Percentiles rank a stretch among this genome's conserved stretches.
Conservation (phyloP, 164 flowering plant species). For the Liriodendron chinense region DNA sequence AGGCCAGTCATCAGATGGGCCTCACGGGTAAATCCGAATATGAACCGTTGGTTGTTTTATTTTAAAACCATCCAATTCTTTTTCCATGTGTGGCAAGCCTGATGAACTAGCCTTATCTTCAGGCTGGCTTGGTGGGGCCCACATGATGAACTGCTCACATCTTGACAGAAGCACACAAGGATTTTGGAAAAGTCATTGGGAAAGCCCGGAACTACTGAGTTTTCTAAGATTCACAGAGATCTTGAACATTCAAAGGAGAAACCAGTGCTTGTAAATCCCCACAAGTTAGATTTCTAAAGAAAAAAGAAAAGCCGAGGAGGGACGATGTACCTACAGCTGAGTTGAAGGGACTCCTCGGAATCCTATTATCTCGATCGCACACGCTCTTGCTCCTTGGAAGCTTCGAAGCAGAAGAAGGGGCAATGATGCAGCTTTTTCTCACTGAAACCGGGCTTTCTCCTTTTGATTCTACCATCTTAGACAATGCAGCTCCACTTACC, state of each 20-base stretch:
- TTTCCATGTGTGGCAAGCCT: too few relatives aligned
- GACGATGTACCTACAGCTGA: conserved; percentile 84
- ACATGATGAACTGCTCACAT: too few relatives aligned
- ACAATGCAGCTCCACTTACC: conserved; percentile 45
- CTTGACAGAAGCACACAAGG: too few relatives aligned
- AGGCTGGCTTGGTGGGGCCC: too few relatives aligned
- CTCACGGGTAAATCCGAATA: too few relatives aligned
- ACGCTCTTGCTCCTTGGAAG: conserved; percentile 83
- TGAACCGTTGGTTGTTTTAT: too few relatives aligned
- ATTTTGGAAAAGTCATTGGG: too few relatives aligned
- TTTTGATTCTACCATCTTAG: conserved; percentile 50
- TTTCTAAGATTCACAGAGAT: not conserved
- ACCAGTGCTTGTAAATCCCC: not conserved
- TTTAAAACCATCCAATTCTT: too few relatives aligned
- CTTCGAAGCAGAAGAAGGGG: conserved; percentile 40
- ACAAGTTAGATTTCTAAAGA: not conserved
- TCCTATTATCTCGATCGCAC: conserved; percentile 55
- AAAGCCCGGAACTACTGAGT: not conserved
- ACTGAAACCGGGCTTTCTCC: conserved; percentile 54
- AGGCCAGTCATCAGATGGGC: too few relatives aligned
- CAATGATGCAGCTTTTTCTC: conserved; percentile 57
- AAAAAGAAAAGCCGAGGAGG: conserved; percentile 11
- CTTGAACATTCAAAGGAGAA: not conserved
- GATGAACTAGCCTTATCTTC: too few relatives aligned
- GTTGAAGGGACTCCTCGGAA: conserved; percentile 55